Base-by-base conservation (phyloP, 768 basidiomycete genomes). In the Tricholoma flavovirens region DNA sequence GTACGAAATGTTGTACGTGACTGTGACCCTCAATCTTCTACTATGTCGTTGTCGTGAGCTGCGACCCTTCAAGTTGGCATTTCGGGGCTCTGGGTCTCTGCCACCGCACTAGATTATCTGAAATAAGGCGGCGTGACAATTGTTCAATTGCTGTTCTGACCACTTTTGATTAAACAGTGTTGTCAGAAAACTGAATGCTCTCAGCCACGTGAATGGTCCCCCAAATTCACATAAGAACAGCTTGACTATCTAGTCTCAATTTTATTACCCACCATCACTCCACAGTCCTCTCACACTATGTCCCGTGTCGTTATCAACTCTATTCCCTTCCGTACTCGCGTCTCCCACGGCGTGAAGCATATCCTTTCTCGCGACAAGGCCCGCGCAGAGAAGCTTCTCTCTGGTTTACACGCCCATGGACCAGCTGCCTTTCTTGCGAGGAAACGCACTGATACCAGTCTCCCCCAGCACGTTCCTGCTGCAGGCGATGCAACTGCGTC, bases 331-430 rank as follows among this genome's bases (percentile, higher is more conserved):
- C 64, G 72, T 21, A 71, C 79, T 36, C 74, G 74, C 59, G 53
- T 84, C 62, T 67, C 65, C 57, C 59, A 69, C n/a, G 75, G 76
- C 43, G 79, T 75, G 15, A 74, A 68, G 62, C 73, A 80, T 32
- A 71, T 84, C 59, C 67, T 84, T 46, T 73, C 78, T 26, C 77
- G 77, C 64, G 83, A 85, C 66, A 70, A 73, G 58, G 73, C 74
- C 45, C 78, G 84, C 14, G 82, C 83, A 10, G 67, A 75, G 67
- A 85, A 81, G 72, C 60, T 85, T 60, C 62, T 83, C n/a, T 69
- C 74, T 24, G 82, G 81, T 21, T 36, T 79, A 40, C 78, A 80
- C 53, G 77, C 82, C 0, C 81, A 83, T 56, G 81, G 83, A 14
- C 83, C 83, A 11, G 53, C 54, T 11, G 70, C 72, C 5, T 69